phyloP scores from a whole-genome alignment of 768 basidiomycete species.

The Ramaria sp. region DNA sequence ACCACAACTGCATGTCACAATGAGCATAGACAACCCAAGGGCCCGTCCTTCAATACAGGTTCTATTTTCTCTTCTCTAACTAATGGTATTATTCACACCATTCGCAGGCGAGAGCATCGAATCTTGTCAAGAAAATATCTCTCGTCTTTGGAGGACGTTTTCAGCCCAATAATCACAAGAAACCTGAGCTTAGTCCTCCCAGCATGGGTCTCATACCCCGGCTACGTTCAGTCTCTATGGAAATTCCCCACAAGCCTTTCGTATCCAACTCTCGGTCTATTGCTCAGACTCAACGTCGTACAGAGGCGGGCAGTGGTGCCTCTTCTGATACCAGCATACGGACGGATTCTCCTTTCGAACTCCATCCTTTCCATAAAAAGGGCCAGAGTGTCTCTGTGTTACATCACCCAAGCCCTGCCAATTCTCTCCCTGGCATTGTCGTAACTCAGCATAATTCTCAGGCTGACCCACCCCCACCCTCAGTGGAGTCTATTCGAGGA shows the following conservation, averaged over 20 bases:
- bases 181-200: neutral
- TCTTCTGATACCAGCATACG: neutral
- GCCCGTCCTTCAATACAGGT: neutral
- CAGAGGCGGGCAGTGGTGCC: neutral
- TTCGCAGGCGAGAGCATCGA: neutral
- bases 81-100: neutral
- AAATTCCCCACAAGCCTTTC: neutral
- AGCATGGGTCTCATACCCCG: neutral
- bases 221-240: neutral
- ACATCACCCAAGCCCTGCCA: neutral
- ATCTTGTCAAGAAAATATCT: neutral
- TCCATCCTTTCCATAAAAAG: neutral
- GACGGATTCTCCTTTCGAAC: neutral
- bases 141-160: neutral
- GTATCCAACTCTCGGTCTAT: neutral
- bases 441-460: neutral
- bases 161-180: neutral
- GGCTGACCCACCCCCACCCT: neutral
- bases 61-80: neutral
- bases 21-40: neutral
- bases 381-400: neutral
- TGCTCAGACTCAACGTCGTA: neutral
- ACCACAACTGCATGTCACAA: neutral
- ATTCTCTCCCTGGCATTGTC: neutral
- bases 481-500: neutral